These are phyloP conservation scores for Lactarius vividus DNA, from an alignment of 768 basidiomycete genomes.

Conservation along the genomic window DNA sequence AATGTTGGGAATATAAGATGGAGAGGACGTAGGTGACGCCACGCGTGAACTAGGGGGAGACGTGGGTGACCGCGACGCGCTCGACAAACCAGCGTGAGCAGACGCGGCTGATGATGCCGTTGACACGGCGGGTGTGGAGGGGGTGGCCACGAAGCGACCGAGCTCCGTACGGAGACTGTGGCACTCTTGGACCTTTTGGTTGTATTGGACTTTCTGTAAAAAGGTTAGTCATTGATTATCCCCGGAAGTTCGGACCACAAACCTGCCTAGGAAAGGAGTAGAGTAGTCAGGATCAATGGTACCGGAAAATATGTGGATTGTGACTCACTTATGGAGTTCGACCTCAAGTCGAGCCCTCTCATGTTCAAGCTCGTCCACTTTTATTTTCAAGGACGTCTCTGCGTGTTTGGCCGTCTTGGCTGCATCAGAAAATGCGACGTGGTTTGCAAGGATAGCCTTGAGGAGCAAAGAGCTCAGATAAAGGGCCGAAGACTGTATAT, in stretches of 20 bases:
- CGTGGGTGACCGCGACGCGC: slow-evolving; percentile 21
- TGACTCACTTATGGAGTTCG: slow-evolving; percentile 68
- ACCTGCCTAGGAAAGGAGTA: slow-evolving; percentile 17
- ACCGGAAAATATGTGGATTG: slow-evolving; percentile 14
- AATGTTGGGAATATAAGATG: slow-evolving; percentile 17
- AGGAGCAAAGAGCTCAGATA: slow-evolving; percentile 74
- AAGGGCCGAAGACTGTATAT: slow-evolving; percentile 58
- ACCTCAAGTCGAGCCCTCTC: slow-evolving; percentile 58
- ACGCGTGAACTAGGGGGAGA: slow-evolving; percentile 28
- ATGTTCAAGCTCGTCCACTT: slow-evolving; percentile 63
- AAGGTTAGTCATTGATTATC: slow-evolving; percentile 8
- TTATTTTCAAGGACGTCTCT: slow-evolving; percentile 60
- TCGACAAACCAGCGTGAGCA: slow-evolving; percentile 29
- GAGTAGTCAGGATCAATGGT: background rate
- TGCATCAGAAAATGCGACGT: slow-evolving; percentile 75
- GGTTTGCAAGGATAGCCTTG: slow-evolving; percentile 80
- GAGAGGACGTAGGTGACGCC: slow-evolving; percentile 26
- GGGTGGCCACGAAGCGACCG: slow-evolving; percentile 25
- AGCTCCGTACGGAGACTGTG: slow-evolving; percentile 28
- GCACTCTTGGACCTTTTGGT: slow-evolving; percentile 30
- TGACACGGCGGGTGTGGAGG: slow-evolving; percentile 14
- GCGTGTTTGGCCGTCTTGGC: slow-evolving; percentile 61
- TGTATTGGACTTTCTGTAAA: slow-evolving; percentile 26
- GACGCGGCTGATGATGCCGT: slow-evolving; percentile 19
- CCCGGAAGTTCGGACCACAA: background rate